phyloP scores from a whole-genome alignment of 2,329 filamentous ascomycete species.

The Teratosphaeria zuluensis region DNA sequence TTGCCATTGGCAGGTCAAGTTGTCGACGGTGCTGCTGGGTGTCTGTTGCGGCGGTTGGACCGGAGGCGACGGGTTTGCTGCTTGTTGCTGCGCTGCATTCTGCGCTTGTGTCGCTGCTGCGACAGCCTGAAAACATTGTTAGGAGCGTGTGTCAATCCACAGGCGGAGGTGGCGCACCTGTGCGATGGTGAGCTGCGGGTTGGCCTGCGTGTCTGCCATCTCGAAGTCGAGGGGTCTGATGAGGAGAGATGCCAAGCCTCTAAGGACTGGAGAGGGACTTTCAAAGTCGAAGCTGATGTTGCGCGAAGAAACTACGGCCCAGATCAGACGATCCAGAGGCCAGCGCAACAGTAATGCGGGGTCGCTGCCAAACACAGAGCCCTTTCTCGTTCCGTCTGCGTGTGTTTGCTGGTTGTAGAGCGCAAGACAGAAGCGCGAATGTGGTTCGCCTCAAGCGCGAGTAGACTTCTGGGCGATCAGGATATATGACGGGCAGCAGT shows the following conservation, averaged over 20 bases:
- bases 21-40: slow-evolving; percentile 30
- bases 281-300: neutral
- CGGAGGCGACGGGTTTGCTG: slow-evolving; percentile 16
- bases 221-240: neutral
- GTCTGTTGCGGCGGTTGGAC: slow-evolving; percentile 19
- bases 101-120: slow-evolving; percentile 18
- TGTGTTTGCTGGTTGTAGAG: neutral
- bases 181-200: neutral
- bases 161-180: neutral
- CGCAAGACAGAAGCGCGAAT: neutral
- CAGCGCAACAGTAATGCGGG: neutral
- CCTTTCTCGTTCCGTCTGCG: neutral
- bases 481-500: neutral
- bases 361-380: neutral
- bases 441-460: neutral
- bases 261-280: neutral
- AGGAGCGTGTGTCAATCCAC: slow-evolving; percentile 1
- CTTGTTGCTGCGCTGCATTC: slow-evolving; percentile 19
- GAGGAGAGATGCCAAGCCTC: neutral
- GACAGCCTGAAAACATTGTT: slow-evolving; percentile 11
- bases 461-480: neutral
- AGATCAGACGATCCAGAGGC: neutral
- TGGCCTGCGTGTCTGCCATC: neutral
- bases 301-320: neutral
- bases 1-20: slow-evolving; percentile 51